Percentiles rank a stretch among this genome's conserved stretches.
phyloP scores from a whole-genome alignment of 139 green algal species.

The Tetradesmus lagerheimii region DNA sequence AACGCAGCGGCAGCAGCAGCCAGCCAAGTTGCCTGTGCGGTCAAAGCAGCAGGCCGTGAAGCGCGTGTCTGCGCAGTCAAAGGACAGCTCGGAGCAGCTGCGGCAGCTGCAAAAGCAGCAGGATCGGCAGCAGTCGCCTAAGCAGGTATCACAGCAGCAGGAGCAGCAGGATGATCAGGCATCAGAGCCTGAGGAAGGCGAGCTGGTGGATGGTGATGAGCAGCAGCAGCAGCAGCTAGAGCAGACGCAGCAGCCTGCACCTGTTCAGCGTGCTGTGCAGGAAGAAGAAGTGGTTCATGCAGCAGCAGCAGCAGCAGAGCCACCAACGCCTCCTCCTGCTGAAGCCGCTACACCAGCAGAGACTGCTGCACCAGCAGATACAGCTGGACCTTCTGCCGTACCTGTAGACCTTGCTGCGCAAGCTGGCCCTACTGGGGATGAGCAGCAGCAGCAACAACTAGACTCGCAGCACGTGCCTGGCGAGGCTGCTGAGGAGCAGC shows the following conservation, averaged over 20 bases:
- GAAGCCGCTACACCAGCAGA: too few species aligned
- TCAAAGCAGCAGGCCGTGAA: background rate
- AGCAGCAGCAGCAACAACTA: too few species aligned
- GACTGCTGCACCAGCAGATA: too few species aligned
- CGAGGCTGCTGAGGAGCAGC: too few species aligned
- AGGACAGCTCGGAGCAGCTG: background rate
- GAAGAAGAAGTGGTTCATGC: background rate
- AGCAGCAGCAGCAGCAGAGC: background rate
- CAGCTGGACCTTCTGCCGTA: too few species aligned
- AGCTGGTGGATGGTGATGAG: background rate
- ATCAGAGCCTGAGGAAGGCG: background rate
- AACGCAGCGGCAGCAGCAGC: background rate
- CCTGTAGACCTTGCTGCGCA: too few species aligned
- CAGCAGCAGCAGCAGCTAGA: conserved; percentile 15
- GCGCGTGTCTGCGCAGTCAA: background rate
- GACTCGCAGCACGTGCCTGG: too few species aligned
- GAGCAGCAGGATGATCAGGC: background rate
- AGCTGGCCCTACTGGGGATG: too few species aligned
- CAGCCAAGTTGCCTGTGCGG: background rate
- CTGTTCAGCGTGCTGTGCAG: background rate
- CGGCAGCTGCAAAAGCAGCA: background rate
- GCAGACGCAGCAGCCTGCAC: background rate
- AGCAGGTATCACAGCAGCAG: background rate
- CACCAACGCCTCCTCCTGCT: too few species aligned
- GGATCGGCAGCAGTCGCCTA: background rate